Base-by-base conservation (phyloP, 2,329 filamentous ascomycete genomes). In the Fusarium sp. region DNA sequence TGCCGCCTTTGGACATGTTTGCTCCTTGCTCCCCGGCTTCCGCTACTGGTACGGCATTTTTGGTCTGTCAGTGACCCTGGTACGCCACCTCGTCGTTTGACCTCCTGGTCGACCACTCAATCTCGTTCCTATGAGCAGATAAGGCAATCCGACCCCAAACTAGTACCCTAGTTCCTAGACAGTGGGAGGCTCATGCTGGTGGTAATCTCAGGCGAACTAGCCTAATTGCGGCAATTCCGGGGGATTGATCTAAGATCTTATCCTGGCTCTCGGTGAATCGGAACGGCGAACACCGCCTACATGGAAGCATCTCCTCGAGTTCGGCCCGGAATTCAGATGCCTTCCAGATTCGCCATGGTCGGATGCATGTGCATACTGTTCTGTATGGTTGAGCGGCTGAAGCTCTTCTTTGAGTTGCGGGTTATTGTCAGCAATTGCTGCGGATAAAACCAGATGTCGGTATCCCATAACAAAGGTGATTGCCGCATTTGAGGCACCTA, bases 171-270 rank as follows among this genome's bases (percentile, higher is more conserved):
- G 38, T 11, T 38, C 48, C 48, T 42, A 72, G 63, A 20, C 62
- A 62, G 63, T 60, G 68, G 65, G 74, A 75, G 73, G 69, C 74
- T 76, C 74, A 74, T 72, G 70, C 69, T 67, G 69, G 64, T 52
- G 64, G 56, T 45, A 57, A 60, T 41, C 37, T 64, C 60, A 50
- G 44, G 17, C 27, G 13, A 38, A 26, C 78, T 79, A 79, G 69
- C 71, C 69, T 53, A 18, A 15, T 68, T 78, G 57, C 33, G 74
- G 78, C 63, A 75, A 75, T 80, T 76, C 78, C 77, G 77, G 76
- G 76, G 75, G 67, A 67, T 73, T 75, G 75, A 79, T 79, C 78
- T 79, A 63, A 79, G 78, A 79, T 79, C 78, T 78, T 70, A 72
- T 72, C 73, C 74, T 76, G 62, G 63, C 54, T 41, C 63, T 75